A percentile compares a stretch with the other conserved stretches of the same genome.
Evolutionary conservation across 108 stramenopile species (phyloP).

Genomic region (Skeletonema marinoi): DNA sequence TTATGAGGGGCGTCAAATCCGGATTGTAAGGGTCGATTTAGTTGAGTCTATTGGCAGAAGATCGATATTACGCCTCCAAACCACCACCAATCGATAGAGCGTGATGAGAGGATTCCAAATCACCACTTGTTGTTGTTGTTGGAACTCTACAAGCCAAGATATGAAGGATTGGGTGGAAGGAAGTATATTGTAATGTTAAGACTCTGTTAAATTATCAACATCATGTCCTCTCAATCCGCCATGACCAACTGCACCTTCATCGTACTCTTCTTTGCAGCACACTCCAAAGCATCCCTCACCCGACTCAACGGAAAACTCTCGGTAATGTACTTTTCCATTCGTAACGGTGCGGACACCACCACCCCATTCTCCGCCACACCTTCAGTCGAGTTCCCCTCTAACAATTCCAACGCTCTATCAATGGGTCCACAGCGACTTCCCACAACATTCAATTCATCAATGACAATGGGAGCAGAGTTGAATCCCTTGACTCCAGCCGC

Average conservation of each 20-base stretch:
- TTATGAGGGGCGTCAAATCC: no score
- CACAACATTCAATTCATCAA: constrained; percentile 75
- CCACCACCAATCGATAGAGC: no score
- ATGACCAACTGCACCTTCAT: constrained; percentile 74
- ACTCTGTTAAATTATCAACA: no score
- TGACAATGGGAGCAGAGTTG: constrained; percentile 78
- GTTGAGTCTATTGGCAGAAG: no score
- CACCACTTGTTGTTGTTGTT: no score
- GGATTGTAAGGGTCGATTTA: no score
- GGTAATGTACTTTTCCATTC: constrained; percentile 66
- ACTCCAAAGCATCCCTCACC: constrained; percentile 60
- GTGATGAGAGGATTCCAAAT: no score
- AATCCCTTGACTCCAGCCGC: constrained; percentile 63
- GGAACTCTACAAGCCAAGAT: no score
- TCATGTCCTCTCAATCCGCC: not conserved
- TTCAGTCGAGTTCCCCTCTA: constrained; percentile 27
- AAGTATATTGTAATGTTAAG: no score
- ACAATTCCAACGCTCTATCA: constrained; percentile 58
- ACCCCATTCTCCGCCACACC: constrained; percentile 8
- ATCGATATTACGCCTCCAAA: no score
- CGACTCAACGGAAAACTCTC: constrained; percentile 66
- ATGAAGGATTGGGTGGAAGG: no score
- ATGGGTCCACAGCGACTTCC: constrained; percentile 79
- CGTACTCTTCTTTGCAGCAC: constrained; percentile 63
- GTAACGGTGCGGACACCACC: constrained; percentile 19